A percentile compares a stretch with the other conserved stretches of the same genome.
Evolutionary conservation across 805 yeast genomes (phyloP).

Genomic region (Sugiyamaella floridensis): DNA sequence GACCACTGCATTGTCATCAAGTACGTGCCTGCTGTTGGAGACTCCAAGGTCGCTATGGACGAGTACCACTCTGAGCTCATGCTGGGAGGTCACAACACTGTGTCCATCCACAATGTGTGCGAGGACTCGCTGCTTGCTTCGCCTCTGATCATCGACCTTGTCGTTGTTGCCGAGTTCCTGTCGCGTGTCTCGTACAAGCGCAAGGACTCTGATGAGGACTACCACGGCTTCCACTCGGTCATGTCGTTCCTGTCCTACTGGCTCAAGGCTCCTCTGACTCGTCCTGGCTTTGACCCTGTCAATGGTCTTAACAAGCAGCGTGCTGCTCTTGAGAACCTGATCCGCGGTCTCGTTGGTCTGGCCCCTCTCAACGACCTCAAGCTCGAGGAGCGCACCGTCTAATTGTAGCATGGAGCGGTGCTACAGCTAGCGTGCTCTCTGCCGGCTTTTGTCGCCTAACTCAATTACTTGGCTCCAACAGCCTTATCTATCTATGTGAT

Average conservation of each 20-base stretch:
- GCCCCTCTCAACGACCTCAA: slow-evolving; percentile 87
- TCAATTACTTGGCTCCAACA: background rate
- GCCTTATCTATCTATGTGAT: background rate
- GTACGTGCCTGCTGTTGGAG: slow-evolving; percentile 91
- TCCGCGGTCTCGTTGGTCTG: slow-evolving; percentile 83
- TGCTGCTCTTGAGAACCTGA: slow-evolving; percentile 81
- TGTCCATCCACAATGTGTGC: slow-evolving; percentile 90
- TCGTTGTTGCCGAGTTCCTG: slow-evolving; percentile 83
- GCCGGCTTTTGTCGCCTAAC: background rate
- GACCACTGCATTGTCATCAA: slow-evolving; percentile 96
- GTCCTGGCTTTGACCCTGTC: slow-evolving; percentile 83
- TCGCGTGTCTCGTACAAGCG: slow-evolving; percentile 77
- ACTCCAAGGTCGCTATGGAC: slow-evolving; percentile 96
- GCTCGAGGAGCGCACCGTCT: slow-evolving; percentile 77
- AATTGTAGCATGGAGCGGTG: slow-evolving; percentile 3
- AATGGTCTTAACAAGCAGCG: slow-evolving; percentile 95
- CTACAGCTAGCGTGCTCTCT: background rate
- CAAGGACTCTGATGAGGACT: slow-evolving; percentile 40
- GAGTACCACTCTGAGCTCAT: slow-evolving; percentile 94
- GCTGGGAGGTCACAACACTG: slow-evolving; percentile 96
- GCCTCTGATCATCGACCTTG: slow-evolving; percentile 86
- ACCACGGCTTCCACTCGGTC: slow-evolving; percentile 71
- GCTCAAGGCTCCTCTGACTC: slow-evolving; percentile 93
- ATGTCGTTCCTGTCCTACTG: slow-evolving; percentile 84
- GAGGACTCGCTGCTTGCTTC: slow-evolving; percentile 94